Evolutionary conservation across 208 protist genomes (phyloP).

Genomic region (Crithidia expoeki): DNA sequence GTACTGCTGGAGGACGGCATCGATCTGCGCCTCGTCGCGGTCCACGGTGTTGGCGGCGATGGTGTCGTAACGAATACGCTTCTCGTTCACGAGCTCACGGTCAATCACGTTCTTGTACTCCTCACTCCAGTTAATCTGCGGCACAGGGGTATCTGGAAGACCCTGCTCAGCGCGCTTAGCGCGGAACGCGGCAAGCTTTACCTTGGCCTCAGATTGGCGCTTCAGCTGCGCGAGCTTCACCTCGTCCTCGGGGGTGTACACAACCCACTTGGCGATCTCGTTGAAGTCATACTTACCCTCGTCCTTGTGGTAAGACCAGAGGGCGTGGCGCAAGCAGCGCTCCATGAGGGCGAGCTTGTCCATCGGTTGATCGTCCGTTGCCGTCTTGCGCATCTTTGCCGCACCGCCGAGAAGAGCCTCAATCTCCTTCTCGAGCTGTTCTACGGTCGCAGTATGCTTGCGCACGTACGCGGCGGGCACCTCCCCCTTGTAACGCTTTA

Average conservation of each 20-base stretch:
- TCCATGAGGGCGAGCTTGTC: conserved; percentile 92
- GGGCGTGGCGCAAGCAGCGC: conserved; percentile 89
- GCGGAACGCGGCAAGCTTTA: conserved; percentile 78
- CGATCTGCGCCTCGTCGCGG: conserved; percentile 85
- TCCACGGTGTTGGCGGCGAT: conserved; percentile 79
- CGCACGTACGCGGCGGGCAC: conserved; percentile 79
- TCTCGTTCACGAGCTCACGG: conserved; percentile 88
- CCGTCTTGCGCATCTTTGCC: conserved; percentile 70
- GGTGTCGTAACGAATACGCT: conserved; percentile 88
- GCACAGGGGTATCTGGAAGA: conserved; percentile 59
- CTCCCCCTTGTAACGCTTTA: conserved; percentile 84
- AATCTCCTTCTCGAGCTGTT: conserved; percentile 90
- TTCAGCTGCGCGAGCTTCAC: conserved; percentile 73
- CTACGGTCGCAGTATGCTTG: conserved; percentile 80
- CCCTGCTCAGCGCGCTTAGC: conserved; percentile 65
- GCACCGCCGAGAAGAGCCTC: conserved; percentile 85
- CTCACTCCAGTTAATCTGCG: conserved; percentile 77
- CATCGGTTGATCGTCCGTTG: conserved; percentile 88
- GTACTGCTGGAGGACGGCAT: conserved; percentile 88
- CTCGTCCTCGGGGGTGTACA: conserved; percentile 92
- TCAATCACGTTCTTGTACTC: conserved; percentile 83
- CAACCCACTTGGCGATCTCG: conserved; percentile 90
- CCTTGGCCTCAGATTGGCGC: conserved; percentile 78
- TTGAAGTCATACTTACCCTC: conserved; percentile 87
- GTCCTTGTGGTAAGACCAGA: conserved; percentile 93